A percentile compares a stretch with the other conserved stretches of the same genome.
These are phyloP conservation scores for Pinus taeda DNA, from an alignment of 75 land plant species.

Conservation along the genomic window DNA sequence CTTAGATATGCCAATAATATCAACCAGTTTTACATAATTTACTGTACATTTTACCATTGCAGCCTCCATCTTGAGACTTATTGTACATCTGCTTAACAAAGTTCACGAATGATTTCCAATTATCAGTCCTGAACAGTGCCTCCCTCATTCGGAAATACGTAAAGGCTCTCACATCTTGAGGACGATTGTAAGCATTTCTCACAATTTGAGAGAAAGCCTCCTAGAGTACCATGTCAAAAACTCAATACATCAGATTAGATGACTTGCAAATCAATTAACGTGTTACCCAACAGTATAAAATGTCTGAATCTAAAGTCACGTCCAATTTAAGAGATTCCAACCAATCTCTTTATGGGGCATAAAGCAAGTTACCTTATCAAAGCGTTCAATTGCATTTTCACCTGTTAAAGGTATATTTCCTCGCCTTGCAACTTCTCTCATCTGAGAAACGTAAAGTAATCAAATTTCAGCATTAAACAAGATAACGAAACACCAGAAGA, in stretches of 20 bases:
- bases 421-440: constrained; percentile 19
- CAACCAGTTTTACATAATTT: constrained; percentile 8
- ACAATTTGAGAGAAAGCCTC: constrained; percentile 27
- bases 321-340: neutral
- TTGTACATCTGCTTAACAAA: constrained; percentile 37
- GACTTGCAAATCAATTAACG: neutral
- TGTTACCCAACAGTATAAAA: neutral
- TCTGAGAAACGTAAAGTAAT: constrained; percentile 5
- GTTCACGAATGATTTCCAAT: constrained; percentile 35
- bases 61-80: constrained; percentile 16
- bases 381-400: constrained; percentile 30
- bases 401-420: constrained; percentile 27
- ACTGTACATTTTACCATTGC: constrained; percentile 14
- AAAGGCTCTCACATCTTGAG: constrained; percentile 25
- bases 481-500: neutral
- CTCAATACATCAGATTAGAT: neutral
- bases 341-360: neutral
- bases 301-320: neutral
- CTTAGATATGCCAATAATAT: neutral
- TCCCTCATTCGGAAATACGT: constrained; percentile 38
- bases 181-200: constrained; percentile 15
- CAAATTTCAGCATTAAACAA: neutral
- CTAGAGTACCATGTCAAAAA: constrained; percentile 12
- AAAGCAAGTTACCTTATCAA: constrained; percentile 32
- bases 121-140: constrained; percentile 23